phyloP scores from a whole-genome alignment of 2,329 filamentous ascomycete genomes.

The Didymella sp. region DNA sequence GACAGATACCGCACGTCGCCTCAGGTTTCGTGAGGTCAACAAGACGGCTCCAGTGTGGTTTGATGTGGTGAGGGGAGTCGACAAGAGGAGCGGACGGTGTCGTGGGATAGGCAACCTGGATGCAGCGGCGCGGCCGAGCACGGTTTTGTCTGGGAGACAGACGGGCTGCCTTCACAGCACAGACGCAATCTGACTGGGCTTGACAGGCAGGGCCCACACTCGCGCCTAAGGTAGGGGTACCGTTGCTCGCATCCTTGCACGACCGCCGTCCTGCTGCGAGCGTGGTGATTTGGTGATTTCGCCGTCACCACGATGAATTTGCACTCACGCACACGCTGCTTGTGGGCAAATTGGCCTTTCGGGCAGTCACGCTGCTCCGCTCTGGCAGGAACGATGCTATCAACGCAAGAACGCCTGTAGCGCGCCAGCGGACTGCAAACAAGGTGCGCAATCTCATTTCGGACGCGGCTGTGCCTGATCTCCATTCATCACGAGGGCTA shows the following conservation, averaged over 20 bases:
- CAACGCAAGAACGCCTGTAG: slow-evolving; percentile 10
- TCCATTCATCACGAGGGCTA: slow-evolving; percentile 19
- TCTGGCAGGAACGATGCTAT: slow-evolving; percentile 1
- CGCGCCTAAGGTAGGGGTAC: slow-evolving; percentile 15
- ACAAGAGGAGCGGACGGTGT: slow-evolving; percentile 32
- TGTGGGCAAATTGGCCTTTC: neutral
- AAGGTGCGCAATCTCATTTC: slow-evolving; percentile 12
- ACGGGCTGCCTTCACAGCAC: slow-evolving; percentile 12
- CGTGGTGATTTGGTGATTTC: slow-evolving; percentile 10
- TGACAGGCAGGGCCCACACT: slow-evolving; percentile 15
- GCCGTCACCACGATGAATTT: slow-evolving; percentile 4
- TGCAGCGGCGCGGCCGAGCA: slow-evolving; percentile 22
- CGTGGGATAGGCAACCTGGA: slow-evolving; percentile 31
- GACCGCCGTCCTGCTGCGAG: slow-evolving; percentile 4
- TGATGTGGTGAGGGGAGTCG: slow-evolving; percentile 23
- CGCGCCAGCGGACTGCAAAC: neutral
- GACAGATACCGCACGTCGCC: slow-evolving; percentile 47
- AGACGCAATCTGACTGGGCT: slow-evolving; percentile 18
- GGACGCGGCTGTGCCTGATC: slow-evolving; percentile 23
- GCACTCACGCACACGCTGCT: neutral
- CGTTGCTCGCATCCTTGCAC: slow-evolving; percentile 17
- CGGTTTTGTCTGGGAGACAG: slow-evolving; percentile 29
- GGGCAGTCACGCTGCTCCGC: neutral
- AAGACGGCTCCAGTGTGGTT: slow-evolving; percentile 40
- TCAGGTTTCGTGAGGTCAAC: slow-evolving; percentile 39